Conservation (phyloP, 2,329 filamentous ascomycete species). For the Fusarium fujikuroi region DNA sequence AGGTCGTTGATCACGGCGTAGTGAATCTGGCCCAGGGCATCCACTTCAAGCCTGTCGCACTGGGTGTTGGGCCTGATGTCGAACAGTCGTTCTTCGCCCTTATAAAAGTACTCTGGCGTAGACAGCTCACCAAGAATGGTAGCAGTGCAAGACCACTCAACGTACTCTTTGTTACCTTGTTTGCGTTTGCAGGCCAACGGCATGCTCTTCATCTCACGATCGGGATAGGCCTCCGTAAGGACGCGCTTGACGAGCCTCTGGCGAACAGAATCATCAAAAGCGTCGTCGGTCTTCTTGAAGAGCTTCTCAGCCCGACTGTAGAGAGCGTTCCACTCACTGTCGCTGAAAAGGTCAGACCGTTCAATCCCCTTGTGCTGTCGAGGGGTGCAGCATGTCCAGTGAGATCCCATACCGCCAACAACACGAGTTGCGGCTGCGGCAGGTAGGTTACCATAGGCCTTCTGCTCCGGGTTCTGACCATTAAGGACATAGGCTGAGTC, state of each 20-base stretch:
- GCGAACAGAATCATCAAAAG: background rate
- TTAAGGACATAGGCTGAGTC: background rate
- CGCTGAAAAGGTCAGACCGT: background rate
- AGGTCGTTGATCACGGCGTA: background rate
- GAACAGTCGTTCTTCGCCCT: background rate
- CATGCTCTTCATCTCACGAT: background rate
- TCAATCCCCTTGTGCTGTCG: background rate
- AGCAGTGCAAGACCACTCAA: conserved; percentile 10
- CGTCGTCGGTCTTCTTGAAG: background rate
- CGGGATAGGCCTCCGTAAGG: background rate
- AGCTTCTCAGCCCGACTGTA: background rate
- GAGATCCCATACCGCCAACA: conserved; percentile 7
- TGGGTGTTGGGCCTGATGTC: background rate
- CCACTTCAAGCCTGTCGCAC: background rate
- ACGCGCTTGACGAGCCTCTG: background rate
- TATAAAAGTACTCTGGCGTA: background rate
- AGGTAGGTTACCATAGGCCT: background rate
- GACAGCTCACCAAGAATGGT: conserved; percentile 1
- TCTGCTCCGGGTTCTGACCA: background rate
- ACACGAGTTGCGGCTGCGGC: conserved; percentile 1
- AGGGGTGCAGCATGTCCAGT: conserved; percentile 7
- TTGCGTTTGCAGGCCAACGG: background rate
- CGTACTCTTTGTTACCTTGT: background rate
- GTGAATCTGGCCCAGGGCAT: too few species aligned
- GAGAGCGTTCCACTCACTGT: background rate